Percentiles rank a stretch among this genome's conserved stretches.
These are phyloP conservation scores for Colletotrichum cordylinicola DNA, from an alignment of 2,329 filamentous ascomycete species.

Conservation along the genomic window DNA sequence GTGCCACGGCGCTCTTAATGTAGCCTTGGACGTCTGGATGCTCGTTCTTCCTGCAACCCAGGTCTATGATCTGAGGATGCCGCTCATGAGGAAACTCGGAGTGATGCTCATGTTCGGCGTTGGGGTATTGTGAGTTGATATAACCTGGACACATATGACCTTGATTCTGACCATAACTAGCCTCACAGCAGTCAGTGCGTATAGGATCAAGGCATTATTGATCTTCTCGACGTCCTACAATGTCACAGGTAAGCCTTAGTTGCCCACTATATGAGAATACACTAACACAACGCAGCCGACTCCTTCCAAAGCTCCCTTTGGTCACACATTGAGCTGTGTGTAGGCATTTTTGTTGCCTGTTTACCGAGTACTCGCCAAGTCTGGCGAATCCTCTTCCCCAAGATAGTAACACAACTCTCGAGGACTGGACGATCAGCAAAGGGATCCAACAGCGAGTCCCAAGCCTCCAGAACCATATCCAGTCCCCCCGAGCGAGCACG, in stretches of 20 bases:
- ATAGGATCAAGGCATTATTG: neutral
- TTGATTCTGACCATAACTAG: neutral
- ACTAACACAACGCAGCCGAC: neutral
- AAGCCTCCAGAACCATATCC: neutral
- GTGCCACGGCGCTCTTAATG: slow-evolving; percentile 45
- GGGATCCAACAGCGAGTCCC: neutral
- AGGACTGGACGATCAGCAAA: neutral
- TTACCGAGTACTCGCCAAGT: slow-evolving; percentile 7
- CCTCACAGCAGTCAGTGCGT: slow-evolving; percentile 13
- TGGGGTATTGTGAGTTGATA: slow-evolving; percentile 23
- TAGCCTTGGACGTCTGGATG: slow-evolving; percentile 48
- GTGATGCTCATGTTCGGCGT: slow-evolving; percentile 43
- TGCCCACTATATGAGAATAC: fast-evolving
- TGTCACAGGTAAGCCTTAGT: neutral
- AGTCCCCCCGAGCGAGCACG: neutral
- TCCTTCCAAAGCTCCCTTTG: neutral
- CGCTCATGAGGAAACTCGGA: slow-evolving; percentile 39
- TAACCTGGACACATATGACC: neutral
- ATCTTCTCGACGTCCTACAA: slow-evolving; percentile 2
- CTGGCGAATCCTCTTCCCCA: slow-evolving; percentile 1
- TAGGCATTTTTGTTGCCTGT: slow-evolving; percentile 9
- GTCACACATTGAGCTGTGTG: slow-evolving; percentile 5
- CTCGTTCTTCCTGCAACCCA: slow-evolving; percentile 46
- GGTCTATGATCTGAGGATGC: slow-evolving; percentile 34
- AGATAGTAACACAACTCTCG: neutral